phyloP scores from a whole-genome alignment of 2,329 filamentous ascomycete species.

The Talaromyces sp. region DNA sequence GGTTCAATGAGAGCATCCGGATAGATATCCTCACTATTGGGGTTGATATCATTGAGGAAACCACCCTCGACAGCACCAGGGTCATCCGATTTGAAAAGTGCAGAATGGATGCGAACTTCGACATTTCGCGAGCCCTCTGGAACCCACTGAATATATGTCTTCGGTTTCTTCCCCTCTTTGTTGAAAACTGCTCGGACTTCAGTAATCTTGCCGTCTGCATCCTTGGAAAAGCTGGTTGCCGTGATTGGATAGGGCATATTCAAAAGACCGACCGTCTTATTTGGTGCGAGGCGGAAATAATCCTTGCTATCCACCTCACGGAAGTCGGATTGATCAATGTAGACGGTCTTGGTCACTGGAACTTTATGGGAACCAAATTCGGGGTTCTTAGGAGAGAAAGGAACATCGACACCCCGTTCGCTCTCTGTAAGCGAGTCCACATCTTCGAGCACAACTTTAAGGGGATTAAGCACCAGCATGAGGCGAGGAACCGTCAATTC shows the following conservation, averaged over 20 bases:
- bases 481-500: slow-evolving; percentile 83
- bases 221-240: slow-evolving; percentile 63
- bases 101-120: slow-evolving; percentile 73
- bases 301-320: slow-evolving; percentile 66
- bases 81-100: slow-evolving; percentile 81
- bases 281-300: slow-evolving; percentile 74
- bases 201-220: slow-evolving; percentile 60
- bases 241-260: slow-evolving; percentile 66
- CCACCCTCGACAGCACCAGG: slow-evolving; percentile 72
- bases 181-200: slow-evolving; percentile 66
- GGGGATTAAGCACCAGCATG: slow-evolving; percentile 82
- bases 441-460: slow-evolving; percentile 70
- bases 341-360: slow-evolving; percentile 72
- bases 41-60: slow-evolving; percentile 79
- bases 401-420: slow-evolving; percentile 59
- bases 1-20: slow-evolving; percentile 72
- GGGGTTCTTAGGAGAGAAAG: slow-evolving; percentile 70
- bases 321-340: slow-evolving; percentile 80
- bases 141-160: slow-evolving; percentile 88
- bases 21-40: slow-evolving; percentile 74
- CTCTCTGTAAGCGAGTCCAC: slow-evolving; percentile 64
- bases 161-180: slow-evolving; percentile 61
- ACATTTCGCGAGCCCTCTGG: slow-evolving; percentile 57
- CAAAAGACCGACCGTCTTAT: slow-evolving; percentile 68
- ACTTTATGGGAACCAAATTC: slow-evolving; percentile 49